Percentiles rank a stretch among this genome's conserved stretches.
Conservation (phyloP, 331 rosid genomes). For the Quercus lobata region DNA sequence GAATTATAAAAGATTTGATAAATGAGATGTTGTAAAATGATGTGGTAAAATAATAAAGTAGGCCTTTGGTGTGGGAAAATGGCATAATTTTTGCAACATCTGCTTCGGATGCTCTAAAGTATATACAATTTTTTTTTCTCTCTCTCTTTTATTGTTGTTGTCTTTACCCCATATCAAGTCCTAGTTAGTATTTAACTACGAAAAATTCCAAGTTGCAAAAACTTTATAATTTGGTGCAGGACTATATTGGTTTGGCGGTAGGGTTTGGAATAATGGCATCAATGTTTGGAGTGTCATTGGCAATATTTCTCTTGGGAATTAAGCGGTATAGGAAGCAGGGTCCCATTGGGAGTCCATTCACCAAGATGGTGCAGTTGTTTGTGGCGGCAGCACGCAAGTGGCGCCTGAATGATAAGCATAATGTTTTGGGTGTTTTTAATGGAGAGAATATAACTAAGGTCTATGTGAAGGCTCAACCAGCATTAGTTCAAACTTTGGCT, state of each 20-base stretch:
- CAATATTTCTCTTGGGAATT: slow-evolving; percentile 38
- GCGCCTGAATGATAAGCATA: slow-evolving; percentile 8
- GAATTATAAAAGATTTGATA: too few species aligned
- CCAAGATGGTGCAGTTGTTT: slow-evolving; percentile 42
- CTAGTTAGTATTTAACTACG: too few species aligned
- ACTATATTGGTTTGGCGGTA: slow-evolving; percentile 51
- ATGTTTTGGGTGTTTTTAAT: slow-evolving; percentile 3
- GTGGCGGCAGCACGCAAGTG: slow-evolving; percentile 35
- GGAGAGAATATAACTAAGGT: background rate
- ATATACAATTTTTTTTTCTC: too few species aligned
- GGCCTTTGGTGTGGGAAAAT: too few species aligned
- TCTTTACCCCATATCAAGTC: too few species aligned
- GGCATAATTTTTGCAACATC: too few species aligned
- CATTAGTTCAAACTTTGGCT: slow-evolving; percentile 1
- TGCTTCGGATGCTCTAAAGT: too few species aligned
- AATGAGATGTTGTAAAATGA: too few species aligned
- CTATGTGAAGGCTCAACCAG: slow-evolving; percentile 14
- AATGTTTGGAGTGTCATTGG: slow-evolving; percentile 33
- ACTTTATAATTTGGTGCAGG: slow-evolving; percentile 14
- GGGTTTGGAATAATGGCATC: slow-evolving; percentile 40
- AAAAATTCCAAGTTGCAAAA: too few species aligned
- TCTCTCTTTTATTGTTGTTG: too few species aligned
- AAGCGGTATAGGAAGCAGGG: slow-evolving; percentile 38
- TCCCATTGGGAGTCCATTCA: slow-evolving; percentile 46
- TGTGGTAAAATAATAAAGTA: too few species aligned